These are phyloP conservation scores for Onygena corvina DNA, from an alignment of 2,329 filamentous ascomycete genomes.

Conservation along the genomic window DNA sequence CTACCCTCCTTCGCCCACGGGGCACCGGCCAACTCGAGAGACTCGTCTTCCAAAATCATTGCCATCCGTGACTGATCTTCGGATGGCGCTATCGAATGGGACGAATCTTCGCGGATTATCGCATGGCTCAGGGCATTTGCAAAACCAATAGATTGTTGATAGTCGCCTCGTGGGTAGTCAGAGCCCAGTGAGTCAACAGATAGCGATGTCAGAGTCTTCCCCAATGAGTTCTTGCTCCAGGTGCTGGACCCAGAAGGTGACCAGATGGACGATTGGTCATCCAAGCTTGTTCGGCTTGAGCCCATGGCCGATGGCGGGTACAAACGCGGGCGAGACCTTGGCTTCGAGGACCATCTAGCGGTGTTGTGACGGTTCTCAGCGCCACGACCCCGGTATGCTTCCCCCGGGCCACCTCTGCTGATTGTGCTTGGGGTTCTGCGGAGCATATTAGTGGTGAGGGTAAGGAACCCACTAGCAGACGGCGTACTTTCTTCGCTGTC, in stretches of 20 bases:
- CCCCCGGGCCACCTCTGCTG: slow-evolving; percentile 83
- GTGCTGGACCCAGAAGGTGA: slow-evolving; percentile 84
- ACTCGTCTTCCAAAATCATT: slow-evolving; percentile 79
- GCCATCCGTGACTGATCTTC: slow-evolving; percentile 50
- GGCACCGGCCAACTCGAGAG: slow-evolving; percentile 79
- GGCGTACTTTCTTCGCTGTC: slow-evolving; percentile 28
- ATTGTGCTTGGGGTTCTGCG: slow-evolving; percentile 81
- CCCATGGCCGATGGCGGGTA: slow-evolving; percentile 70
- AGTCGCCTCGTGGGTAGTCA: slow-evolving; percentile 62
- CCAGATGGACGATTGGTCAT: slow-evolving; percentile 82
- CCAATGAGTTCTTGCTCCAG: slow-evolving; percentile 88
- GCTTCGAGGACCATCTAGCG: slow-evolving; percentile 73
- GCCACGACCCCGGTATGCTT: slow-evolving; percentile 56
- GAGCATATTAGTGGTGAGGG: slow-evolving; percentile 54
- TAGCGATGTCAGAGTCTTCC: slow-evolving; percentile 80
- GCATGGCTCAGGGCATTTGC: slow-evolving; percentile 93
- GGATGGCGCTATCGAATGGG: slow-evolving; percentile 40
- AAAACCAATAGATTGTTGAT: slow-evolving; percentile 93
- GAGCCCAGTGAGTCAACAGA: slow-evolving; percentile 85
- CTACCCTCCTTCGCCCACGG: slow-evolving; percentile 98
- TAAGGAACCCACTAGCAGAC: slow-evolving; percentile 52
- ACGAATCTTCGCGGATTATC: slow-evolving; percentile 71
- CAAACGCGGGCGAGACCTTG: slow-evolving; percentile 63
- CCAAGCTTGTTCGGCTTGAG: slow-evolving; percentile 86
- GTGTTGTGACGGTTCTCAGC: slow-evolving; percentile 52